A percentile compares a stretch with the other conserved stretches of the same genome.
These are phyloP conservation scores for Phytophthora colocasiae DNA, from an alignment of 352 stramenopile genomes.

Conservation along the genomic window DNA sequence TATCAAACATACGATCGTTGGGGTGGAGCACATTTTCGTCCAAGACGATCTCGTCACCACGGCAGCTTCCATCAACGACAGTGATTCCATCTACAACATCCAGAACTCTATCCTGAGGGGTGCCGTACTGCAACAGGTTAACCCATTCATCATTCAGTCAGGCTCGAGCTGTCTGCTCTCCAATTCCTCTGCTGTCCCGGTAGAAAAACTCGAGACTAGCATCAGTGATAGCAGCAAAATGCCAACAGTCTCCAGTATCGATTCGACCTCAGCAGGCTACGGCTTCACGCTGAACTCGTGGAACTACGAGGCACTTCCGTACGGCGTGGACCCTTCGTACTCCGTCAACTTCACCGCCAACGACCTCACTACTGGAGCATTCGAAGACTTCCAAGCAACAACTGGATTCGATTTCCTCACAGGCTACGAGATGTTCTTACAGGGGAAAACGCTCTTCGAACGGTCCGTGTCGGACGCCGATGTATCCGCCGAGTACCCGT, in stretches of 20 bases:
- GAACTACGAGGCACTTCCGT: conserved; percentile 52
- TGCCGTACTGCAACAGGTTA: conserved; percentile 32
- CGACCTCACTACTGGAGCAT: conserved; percentile 3
- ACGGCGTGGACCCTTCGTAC: conserved; percentile 20
- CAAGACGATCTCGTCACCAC: conserved; percentile 35
- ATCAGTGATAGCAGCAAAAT: conserved; percentile 34
- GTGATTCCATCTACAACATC: conserved; percentile 18
- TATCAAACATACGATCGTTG: conserved; percentile 42
- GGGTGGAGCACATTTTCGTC: conserved; percentile 43
- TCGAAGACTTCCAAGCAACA: conserved; percentile 24
- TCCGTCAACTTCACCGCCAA: conserved; percentile 23
- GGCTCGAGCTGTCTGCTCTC: conserved; percentile 37
- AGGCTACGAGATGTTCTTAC: conserved; percentile 49
- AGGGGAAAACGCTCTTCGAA: conserved; percentile 53
- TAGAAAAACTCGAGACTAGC: conserved; percentile 12
- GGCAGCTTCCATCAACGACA: background rate
- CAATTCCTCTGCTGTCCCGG: conserved; percentile 1
- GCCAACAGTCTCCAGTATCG: conserved; percentile 38
- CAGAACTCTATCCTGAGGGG: conserved; percentile 49
- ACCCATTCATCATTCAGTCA: conserved; percentile 39
- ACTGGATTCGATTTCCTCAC: conserved; percentile 34
- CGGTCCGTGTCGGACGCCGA: conserved; percentile 45
- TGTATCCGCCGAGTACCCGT: conserved; percentile 39
- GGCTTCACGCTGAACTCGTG: conserved; percentile 47
- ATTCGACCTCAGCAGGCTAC: conserved; percentile 45